phyloP scores from a whole-genome alignment of 2,329 filamentous ascomycete species.

The Diaporthe velutina region DNA sequence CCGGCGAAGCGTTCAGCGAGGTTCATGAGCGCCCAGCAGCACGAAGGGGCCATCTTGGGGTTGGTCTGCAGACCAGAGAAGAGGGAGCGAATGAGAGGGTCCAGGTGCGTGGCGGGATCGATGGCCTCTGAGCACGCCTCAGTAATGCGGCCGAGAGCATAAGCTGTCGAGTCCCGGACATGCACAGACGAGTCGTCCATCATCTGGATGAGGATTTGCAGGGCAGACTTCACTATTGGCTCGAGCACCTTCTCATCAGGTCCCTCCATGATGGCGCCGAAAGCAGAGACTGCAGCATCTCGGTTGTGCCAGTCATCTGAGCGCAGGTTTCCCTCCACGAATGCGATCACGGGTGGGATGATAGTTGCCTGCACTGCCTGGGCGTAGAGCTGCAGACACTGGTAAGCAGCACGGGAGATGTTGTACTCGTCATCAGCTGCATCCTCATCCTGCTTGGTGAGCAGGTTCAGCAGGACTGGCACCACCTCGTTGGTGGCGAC shows the following conservation, averaged over 20 bases:
- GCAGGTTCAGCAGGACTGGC: conserved; percentile 86
- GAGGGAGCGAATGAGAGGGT: conserved; percentile 86
- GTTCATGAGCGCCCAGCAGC: conserved; percentile 99
- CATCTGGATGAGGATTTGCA: conserved; percentile 88
- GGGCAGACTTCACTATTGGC: conserved; percentile 94
- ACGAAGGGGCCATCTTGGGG: conserved; percentile 97
- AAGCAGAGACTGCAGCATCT: conserved; percentile 96
- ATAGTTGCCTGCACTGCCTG: conserved; percentile 90
- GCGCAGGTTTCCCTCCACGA: conserved; percentile 92
- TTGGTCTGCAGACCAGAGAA: conserved; percentile 92
- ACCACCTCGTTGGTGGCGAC: conserved; percentile 95
- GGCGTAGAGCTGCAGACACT: conserved; percentile 94
- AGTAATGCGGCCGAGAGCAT: conserved; percentile 94
- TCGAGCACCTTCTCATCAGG: conserved; percentile 93
- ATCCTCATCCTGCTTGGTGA: conserved; percentile 98
- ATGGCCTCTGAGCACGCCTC: conserved; percentile 94
- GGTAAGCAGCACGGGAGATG: conserved; percentile 92
- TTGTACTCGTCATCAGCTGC: conserved; percentile 98
- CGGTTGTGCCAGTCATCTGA: conserved; percentile 94
- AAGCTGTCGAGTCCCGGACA: conserved; percentile 96
- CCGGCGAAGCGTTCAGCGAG: conserved; percentile 95
- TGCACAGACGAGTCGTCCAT: conserved; percentile 93
- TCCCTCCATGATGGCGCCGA: conserved; percentile 98
- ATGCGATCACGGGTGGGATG: conserved; percentile 87
- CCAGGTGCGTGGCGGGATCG: conserved; percentile 85